Conservation (phyloP, 306 rosid genomes). For the Inga laurina region DNA sequence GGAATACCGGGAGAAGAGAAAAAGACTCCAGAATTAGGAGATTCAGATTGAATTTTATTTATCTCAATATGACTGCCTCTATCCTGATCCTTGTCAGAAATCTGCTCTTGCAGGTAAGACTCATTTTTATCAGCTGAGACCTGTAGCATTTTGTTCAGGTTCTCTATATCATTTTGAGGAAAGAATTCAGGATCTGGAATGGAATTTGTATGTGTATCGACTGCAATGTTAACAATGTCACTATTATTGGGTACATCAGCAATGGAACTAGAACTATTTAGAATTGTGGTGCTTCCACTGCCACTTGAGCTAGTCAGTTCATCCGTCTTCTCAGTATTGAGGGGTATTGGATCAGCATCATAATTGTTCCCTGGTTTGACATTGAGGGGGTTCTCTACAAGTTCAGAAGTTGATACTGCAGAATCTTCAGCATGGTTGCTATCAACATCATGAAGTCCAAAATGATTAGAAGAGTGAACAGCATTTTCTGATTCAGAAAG, state of each 20-base stretch:
- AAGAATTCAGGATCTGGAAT: constrained; percentile 41
- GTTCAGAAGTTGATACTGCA: constrained; percentile 50
- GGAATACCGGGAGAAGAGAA: constrained; percentile 93
- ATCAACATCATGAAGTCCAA: constrained; percentile 56
- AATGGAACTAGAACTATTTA: constrained; percentile 31
- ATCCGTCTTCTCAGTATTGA: constrained; percentile 51
- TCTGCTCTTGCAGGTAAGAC: constrained; percentile 48
- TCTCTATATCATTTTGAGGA: constrained; percentile 40
- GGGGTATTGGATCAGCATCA: constrained; percentile 39
- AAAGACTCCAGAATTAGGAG: constrained; percentile 55
- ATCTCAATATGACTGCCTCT: constrained; percentile 37
- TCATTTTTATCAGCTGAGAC: constrained; percentile 47
- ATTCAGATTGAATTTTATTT: constrained; percentile 50
- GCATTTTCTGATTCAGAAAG: constrained; percentile 54
- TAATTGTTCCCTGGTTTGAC: constrained; percentile 45
- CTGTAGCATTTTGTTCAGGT: constrained; percentile 40
- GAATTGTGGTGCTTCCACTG: constrained; percentile 35
- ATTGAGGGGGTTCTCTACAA: constrained; percentile 43
- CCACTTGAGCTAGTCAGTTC: constrained; percentile 43
- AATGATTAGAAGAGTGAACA: constrained; percentile 46
- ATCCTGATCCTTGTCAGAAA: constrained; percentile 40
- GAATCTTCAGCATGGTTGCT: constrained; percentile 39
- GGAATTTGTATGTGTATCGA: constrained; percentile 40
- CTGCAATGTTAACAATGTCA: constrained; percentile 34
- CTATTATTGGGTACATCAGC: constrained; percentile 38